Evolutionary conservation across 176 grass and related monocot species (phyloP), one percentile per base, ranked within the genome.

Genomic region (Sorghum bicolor): DNA sequence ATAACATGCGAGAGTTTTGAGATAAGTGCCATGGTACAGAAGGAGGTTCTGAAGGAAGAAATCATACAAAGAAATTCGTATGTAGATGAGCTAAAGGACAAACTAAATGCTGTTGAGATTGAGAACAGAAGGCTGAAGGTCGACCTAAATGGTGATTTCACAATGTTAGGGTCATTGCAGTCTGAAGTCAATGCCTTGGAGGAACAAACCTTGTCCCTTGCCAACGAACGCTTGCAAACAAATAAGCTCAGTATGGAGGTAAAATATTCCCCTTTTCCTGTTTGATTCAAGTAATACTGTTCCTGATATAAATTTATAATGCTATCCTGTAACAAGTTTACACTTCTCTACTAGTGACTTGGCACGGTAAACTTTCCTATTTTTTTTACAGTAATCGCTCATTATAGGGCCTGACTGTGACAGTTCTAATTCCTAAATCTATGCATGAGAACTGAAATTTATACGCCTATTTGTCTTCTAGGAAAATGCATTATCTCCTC

Each of bases 21-120:
- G 85, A 96, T 93, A 78, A 90, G 89, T 80, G 78, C 76, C 4
- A 90, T 94, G 93, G 85, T 94, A 50, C 91, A 96, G 50, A 96
- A 80, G 78, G 87, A 95, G 81, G 93, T 94, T 40, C 77, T 98
- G 50, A 91, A 95, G 74, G 93, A 99, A 83, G 93, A 99, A 76
- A 90, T 95, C 76, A 93, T 70, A 78, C 80, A 45, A 80, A 92
- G 89, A 45, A 95, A 93, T 82, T 91, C 81, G 0, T 90, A 86
- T 84, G 87, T 96, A 30, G 82, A 92, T 39, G 91, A 89, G 74
- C 86, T 99, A 70, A 92, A 92, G 72, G 86, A 95, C 84, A 99
- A 94, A 40, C 82, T 96, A 43, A 89, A 93, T 78, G 83, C 85
- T 80, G 84, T 92, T 15, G 91, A 96, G 64, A 82, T 84, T 55